These are phyloP conservation scores for Coemansia biformis DNA, from an alignment of 192 early-diverging fungal species.

Conservation along the genomic window DNA sequence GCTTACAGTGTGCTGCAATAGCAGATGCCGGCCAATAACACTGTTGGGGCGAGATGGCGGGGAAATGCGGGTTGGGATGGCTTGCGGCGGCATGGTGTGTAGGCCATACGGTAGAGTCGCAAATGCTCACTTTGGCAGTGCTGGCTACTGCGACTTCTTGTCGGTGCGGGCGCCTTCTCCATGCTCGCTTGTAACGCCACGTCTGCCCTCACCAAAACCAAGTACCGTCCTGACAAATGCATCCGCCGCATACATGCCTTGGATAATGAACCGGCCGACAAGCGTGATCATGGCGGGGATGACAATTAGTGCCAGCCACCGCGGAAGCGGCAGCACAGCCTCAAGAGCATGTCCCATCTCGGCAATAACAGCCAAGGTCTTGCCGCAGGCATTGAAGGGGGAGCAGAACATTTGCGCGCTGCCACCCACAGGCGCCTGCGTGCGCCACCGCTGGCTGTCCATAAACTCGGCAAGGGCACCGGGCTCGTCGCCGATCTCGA, in stretches of 20 bases:
- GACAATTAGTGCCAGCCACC: constrained; percentile 42
- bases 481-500: constrained; percentile 6
- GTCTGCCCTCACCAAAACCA: neutral
- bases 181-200: neutral
- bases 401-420: constrained; percentile 20
- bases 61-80: too few species aligned
- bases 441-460: constrained; percentile 18
- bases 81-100: too few species aligned
- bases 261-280: constrained; percentile 32
- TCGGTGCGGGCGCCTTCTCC: too few species aligned
- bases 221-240: constrained; percentile 2
- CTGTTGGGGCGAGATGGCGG: too few species aligned
- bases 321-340: constrained; percentile 27
- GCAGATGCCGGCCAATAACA: too few species aligned
- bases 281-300: constrained; percentile 34
- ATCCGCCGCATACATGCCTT: constrained; percentile 37
- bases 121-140: too few species aligned
- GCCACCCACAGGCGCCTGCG: constrained; percentile 4
- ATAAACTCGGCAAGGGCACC: constrained; percentile 22
- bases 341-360: constrained; percentile 30
- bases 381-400: constrained; percentile 44
- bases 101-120: too few species aligned
- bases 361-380: constrained; percentile 20
- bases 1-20: too few species aligned
- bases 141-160: neutral